Percentiles rank a stretch among this genome's conserved stretches.
phyloP scores from a whole-genome alignment of 345 rosid genomes.

The Excoecaria cochinchinensis region DNA sequence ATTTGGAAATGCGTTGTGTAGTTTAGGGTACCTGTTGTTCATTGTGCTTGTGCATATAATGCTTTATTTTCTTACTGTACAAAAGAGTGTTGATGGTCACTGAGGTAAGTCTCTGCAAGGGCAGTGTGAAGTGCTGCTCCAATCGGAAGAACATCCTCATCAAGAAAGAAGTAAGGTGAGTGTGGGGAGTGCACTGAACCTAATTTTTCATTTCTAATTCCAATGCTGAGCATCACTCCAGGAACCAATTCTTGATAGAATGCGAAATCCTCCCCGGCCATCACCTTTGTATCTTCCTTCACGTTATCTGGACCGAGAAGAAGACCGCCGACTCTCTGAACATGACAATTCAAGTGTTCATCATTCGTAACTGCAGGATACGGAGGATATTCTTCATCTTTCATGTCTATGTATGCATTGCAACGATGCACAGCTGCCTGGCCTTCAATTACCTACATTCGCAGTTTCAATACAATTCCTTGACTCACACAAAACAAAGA shows the following conservation, averaged over 20 bases:
- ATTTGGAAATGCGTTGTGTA: too few species aligned
- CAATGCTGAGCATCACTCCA: slow-evolving; percentile 65
- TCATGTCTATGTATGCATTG: slow-evolving; percentile 45
- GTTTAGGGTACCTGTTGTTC: too few species aligned
- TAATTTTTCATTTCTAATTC: slow-evolving; percentile 59
- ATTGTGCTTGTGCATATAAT: too few species aligned
- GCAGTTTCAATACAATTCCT: background rate
- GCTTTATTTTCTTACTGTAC: background rate
- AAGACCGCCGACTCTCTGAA: slow-evolving; percentile 46
- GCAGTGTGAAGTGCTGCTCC: slow-evolving; percentile 76
- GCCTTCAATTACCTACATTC: slow-evolving; percentile 56
- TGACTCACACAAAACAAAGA: too few species aligned
- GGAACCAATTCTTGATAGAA: slow-evolving; percentile 75
- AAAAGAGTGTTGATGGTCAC: slow-evolving; percentile 42
- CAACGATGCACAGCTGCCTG: slow-evolving; percentile 73
- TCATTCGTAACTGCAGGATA: slow-evolving; percentile 75
- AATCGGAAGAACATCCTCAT: slow-evolving; percentile 72
- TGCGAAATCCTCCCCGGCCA: slow-evolving; percentile 89
- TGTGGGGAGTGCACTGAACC: slow-evolving; percentile 69
- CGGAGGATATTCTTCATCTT: slow-evolving; percentile 41
- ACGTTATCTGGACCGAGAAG: slow-evolving; percentile 64
- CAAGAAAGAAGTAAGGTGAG: slow-evolving; percentile 72
- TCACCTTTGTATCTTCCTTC: slow-evolving; percentile 37
- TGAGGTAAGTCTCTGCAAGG: slow-evolving; percentile 59
- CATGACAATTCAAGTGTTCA: slow-evolving; percentile 47